These are phyloP conservation scores for Sclerotinia borealis DNA, from an alignment of 2,329 filamentous ascomycete genomes.

Conservation along the genomic window DNA sequence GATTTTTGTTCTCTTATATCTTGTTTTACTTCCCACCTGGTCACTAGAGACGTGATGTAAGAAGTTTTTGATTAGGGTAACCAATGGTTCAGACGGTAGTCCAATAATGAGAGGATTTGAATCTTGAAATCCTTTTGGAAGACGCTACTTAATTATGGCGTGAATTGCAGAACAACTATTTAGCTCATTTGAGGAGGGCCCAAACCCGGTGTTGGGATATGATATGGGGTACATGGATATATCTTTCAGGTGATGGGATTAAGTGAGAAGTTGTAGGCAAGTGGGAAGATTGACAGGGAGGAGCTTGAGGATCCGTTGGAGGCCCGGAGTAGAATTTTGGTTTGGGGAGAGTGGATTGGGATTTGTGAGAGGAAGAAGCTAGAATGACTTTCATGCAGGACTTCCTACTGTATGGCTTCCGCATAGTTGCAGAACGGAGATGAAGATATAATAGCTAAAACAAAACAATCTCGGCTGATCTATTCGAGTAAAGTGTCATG, in stretches of 20 bases:
- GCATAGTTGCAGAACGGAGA: background rate
- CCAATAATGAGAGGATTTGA: too few relatives aligned
- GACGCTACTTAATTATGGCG: background rate
- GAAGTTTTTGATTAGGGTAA: too few relatives aligned
- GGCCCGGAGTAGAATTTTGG: constrained; percentile 1
- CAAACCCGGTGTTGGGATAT: background rate
- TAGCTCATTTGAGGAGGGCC: background rate
- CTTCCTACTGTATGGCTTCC: background rate
- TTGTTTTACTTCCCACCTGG: too few relatives aligned
- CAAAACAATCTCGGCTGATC: too few relatives aligned
- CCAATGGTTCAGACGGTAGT: too few relatives aligned
- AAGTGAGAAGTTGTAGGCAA: background rate
- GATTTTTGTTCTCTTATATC: too few relatives aligned
- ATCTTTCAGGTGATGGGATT: background rate
- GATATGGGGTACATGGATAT: background rate
- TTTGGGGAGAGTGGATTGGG: background rate
- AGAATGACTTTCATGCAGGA: background rate
- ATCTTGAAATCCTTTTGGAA: too few relatives aligned
- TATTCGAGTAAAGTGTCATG: too few relatives aligned
- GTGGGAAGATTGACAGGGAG: background rate
- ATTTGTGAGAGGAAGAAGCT: background rate
- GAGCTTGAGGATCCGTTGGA: background rate
- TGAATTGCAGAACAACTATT: background rate
- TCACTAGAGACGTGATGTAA: too few relatives aligned
- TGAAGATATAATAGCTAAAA: background rate